A percentile compares a stretch with the other conserved stretches of the same genome.
phyloP scores from a whole-genome alignment of 2,329 filamentous ascomycete genomes.

The Thyridium curvatum region DNA sequence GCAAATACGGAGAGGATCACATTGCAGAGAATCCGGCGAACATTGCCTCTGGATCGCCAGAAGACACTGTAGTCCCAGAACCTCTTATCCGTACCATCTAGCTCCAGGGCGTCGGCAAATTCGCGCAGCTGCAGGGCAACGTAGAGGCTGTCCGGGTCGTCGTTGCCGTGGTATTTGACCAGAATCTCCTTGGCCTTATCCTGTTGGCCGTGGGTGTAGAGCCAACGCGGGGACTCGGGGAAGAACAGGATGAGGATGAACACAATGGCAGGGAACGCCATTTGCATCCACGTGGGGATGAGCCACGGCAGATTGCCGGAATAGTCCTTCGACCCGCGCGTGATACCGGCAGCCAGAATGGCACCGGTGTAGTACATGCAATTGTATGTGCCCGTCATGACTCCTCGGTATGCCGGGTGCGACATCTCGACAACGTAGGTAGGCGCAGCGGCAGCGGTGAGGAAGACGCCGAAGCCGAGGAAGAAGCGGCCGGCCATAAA shows the following conservation, averaged over 20 bases:
- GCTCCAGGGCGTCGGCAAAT: constrained; percentile 2
- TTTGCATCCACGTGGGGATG: too few relatives aligned
- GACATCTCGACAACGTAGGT: too few relatives aligned
- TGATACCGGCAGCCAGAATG: too few relatives aligned
- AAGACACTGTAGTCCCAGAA: constrained; percentile 3
- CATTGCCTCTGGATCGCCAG: constrained; percentile 1
- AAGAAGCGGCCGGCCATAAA: too few relatives aligned
- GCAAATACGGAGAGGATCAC: constrained; percentile 2
- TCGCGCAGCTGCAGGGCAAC: constrained; percentile 3
- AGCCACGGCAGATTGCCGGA: too few relatives aligned
- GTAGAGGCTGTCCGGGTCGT: constrained; percentile 1
- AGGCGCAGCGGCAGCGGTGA: too few relatives aligned
- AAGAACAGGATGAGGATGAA: constrained; percentile 1
- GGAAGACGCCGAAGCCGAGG: too few relatives aligned
- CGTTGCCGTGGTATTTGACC: constrained; percentile 6
- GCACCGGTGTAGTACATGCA: too few relatives aligned
- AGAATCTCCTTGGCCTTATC: constrained; percentile 2
- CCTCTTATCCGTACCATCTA: constrained; percentile 4
- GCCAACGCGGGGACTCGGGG: constrained; percentile 2
- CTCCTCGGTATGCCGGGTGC: too few relatives aligned
- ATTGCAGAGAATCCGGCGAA: constrained; percentile 1
- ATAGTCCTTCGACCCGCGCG: too few relatives aligned
- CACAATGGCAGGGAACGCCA: constrained; percentile 1
- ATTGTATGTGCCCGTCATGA: too few relatives aligned
- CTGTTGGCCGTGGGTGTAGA: constrained; percentile 1